Evolutionary conservation across 23 red algal species (phyloP).

Genomic region (Gracilariopsis chorda): DNA sequence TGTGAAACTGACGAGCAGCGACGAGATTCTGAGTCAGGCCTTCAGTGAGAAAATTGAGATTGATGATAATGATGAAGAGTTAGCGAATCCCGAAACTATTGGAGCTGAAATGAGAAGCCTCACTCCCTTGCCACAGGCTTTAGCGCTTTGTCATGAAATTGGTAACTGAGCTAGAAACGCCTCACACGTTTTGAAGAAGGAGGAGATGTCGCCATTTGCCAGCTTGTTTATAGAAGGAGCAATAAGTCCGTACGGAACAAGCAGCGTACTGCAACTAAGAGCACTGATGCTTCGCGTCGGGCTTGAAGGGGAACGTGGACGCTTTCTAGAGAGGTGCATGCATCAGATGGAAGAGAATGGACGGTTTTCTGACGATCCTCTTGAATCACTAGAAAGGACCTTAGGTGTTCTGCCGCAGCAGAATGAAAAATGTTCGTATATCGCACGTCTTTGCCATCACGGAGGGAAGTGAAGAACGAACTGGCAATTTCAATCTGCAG

Average conservation of each 20-base stretch:
- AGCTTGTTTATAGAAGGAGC: neutral
- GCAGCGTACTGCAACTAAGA: constrained; percentile 18
- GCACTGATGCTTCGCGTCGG: constrained; percentile 53
- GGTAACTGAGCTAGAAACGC: neutral
- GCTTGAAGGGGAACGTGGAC: constrained; percentile 54
- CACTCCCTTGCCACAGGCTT: constrained; percentile 18
- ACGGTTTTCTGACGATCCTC: constrained; percentile 26
- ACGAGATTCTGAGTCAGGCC: neutral
- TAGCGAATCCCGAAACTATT: too few species aligned
- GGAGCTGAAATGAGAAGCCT: constrained; percentile 1
- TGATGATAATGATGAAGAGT: constrained; percentile 5
- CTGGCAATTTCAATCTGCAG: constrained; percentile 72
- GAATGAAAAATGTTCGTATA: constrained; percentile 44
- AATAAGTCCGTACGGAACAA: neutral
- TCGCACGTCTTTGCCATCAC: constrained; percentile 43
- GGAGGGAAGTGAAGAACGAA: constrained; percentile 72
- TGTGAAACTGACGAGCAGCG: constrained; percentile 6
- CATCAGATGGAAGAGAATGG: constrained; percentile 73
- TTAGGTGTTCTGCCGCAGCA: neutral
- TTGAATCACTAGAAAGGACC: neutral
- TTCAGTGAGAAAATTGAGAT: neutral
- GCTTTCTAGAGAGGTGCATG: constrained; percentile 77
- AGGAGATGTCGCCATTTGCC: constrained; percentile 31
- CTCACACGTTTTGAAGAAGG: constrained; percentile 5
- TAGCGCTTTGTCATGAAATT: neutral